Percentiles rank a stretch among this genome's conserved stretches.
Evolutionary conservation across 805 yeast species (phyloP).

Genomic region (Sugiyamaella smithiae): DNA sequence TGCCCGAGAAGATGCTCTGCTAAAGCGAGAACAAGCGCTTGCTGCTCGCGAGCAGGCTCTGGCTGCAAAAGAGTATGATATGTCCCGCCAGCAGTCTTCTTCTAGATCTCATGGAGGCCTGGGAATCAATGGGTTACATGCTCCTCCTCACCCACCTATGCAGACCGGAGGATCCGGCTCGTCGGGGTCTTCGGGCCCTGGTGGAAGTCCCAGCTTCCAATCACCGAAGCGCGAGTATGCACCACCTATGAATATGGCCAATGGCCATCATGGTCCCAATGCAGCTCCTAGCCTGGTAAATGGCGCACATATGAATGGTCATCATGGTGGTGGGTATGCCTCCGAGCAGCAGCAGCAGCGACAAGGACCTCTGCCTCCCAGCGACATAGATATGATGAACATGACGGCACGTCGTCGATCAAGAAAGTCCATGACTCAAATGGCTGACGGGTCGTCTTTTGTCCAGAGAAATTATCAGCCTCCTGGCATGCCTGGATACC

Average conservation of each 20-base stretch:
- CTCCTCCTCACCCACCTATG: neutral
- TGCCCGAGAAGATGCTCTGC: slow-evolving; percentile 24
- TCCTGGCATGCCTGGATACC: slow-evolving; percentile 1
- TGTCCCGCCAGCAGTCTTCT: slow-evolving; percentile 2
- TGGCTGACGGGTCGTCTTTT: neutral
- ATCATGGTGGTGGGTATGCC: neutral
- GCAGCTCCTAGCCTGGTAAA: neutral
- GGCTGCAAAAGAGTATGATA: neutral
- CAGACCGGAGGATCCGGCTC: slow-evolving; percentile 6
- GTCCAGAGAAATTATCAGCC: neutral
- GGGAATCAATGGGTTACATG: neutral
- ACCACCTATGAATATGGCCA: neutral
- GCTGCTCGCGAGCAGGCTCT: slow-evolving; percentile 19
- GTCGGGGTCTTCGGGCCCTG: neutral
- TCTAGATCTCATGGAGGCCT: slow-evolving; percentile 3
- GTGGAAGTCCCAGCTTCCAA: neutral
- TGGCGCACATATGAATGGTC: neutral
- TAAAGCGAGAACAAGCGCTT: slow-evolving; percentile 22
- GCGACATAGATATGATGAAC: slow-evolving; percentile 29
- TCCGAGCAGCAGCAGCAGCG: neutral
- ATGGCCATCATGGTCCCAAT: neutral
- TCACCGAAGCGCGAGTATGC: neutral
- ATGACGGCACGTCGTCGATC: slow-evolving; percentile 21
- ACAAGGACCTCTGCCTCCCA: neutral
- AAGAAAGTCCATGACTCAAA: neutral